phyloP scores from a whole-genome alignment of 305 asterid genomes.

The Solanum hybrid region DNA sequence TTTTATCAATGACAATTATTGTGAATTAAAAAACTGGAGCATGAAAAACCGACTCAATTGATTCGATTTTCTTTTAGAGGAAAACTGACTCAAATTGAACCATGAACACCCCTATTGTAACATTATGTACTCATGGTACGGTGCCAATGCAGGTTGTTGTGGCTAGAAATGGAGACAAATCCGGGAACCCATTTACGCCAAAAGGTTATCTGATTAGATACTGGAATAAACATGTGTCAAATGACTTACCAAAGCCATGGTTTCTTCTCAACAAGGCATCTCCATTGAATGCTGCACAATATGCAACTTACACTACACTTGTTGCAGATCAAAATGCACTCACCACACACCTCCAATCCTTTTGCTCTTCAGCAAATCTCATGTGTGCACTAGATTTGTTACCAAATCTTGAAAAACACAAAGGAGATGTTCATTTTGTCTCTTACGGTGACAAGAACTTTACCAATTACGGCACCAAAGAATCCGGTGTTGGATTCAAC shows the following conservation, averaged over 20 bases:
- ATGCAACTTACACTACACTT: background rate
- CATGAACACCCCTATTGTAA: too few species aligned
- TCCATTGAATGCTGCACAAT: background rate
- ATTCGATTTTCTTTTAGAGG: too few species aligned
- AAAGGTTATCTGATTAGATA: background rate
- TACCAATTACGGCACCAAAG: conserved; percentile 47
- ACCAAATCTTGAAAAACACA: conserved; percentile 42
- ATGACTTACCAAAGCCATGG: background rate
- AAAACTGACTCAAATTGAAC: too few species aligned
- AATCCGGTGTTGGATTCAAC: background rate
- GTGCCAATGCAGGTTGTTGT: background rate
- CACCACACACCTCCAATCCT: too few species aligned
- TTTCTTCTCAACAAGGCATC: background rate
- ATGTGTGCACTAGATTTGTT: too few species aligned
- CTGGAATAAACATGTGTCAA: background rate
- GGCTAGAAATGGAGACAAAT: background rate
- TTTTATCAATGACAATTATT: too few species aligned
- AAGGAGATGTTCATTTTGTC: conserved; percentile 24
- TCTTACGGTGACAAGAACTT: conserved; percentile 26
- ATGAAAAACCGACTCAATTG: too few species aligned
- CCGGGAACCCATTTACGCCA: background rate
- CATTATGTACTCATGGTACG: too few species aligned
- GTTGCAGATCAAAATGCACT: too few species aligned
- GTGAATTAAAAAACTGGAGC: too few species aligned
- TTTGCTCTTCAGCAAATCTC: too few species aligned